Percentiles rank a stretch among this genome's conserved stretches.
Evolutionary conservation across 768 basidiomycete genomes (phyloP).

Genomic region (Tremella yokohamensis): DNA sequence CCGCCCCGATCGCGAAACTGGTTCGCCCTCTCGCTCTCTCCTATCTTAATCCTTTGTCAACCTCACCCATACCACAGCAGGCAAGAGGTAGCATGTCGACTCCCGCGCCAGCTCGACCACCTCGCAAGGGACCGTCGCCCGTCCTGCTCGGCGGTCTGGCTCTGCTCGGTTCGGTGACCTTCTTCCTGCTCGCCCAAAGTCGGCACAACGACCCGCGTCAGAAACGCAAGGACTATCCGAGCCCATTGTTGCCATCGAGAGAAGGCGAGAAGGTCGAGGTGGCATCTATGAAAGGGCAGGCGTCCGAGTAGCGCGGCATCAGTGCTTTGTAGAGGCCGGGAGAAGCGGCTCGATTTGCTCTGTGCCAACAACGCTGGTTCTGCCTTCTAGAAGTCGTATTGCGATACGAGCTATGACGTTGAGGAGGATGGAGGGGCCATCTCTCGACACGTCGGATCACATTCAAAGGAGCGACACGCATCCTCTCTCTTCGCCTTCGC

Average conservation of each 20-base stretch:
- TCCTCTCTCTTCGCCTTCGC: too few species aligned
- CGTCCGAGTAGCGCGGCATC: neutral
- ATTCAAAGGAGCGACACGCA: too few species aligned
- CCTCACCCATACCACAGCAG: neutral
- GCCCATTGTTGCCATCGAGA: constrained; percentile 25
- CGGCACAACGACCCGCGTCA: constrained; percentile 22
- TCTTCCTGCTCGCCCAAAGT: constrained; percentile 30
- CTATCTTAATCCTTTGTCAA: neutral
- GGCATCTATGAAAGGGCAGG: neutral
- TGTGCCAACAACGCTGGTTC: too few species aligned
- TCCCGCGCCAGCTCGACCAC: constrained; percentile 14
- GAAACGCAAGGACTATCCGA: constrained; percentile 16
- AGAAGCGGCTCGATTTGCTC: too few species aligned
- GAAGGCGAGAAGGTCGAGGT: constrained; percentile 27
- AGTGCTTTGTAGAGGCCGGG: neutral
- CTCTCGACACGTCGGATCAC: too few species aligned
- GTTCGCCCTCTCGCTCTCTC: neutral
- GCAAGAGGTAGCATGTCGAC: constrained; percentile 1
- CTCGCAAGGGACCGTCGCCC: constrained; percentile 40
- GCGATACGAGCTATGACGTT: too few species aligned
- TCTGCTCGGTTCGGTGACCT: constrained; percentile 27
- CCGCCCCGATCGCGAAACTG: neutral
- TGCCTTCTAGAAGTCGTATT: too few species aligned
- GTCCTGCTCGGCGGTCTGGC: constrained; percentile 35
- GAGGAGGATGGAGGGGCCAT: too few species aligned